A percentile compares a stretch with the other conserved stretches of the same genome.
phyloP scores from a whole-genome alignment of 2,329 filamentous ascomycete genomes.

The Thielaviopsis punctulata region DNA sequence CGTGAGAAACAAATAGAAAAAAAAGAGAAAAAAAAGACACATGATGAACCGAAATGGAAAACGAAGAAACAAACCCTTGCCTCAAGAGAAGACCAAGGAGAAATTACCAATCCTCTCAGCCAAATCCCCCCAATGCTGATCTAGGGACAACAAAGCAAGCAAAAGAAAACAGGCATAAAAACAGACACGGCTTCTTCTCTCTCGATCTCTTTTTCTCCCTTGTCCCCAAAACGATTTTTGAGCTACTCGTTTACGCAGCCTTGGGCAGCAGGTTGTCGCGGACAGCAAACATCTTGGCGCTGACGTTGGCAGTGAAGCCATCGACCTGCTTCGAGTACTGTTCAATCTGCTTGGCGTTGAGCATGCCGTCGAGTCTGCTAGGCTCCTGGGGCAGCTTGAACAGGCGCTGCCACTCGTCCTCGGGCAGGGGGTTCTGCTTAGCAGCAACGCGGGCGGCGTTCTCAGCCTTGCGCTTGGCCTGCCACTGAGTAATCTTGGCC shows the following conservation, averaged over 20 bases:
- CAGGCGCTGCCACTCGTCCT: conserved; percentile 95
- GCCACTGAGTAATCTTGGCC: conserved; percentile 91
- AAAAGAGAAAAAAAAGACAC: conserved; percentile 14
- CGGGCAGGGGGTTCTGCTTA: conserved; percentile 76
- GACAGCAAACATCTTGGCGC: conserved; percentile 95
- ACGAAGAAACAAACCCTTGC: conserved; percentile 15
- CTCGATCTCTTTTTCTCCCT: background rate
- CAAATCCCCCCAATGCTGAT: background rate
- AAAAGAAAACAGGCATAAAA: conserved; percentile 4
- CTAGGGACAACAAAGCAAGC: conserved; percentile 7
- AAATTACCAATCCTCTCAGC: background rate
- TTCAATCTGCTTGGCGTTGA: conserved; percentile 91
- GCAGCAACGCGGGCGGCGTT: conserved; percentile 70
- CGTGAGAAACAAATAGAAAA: conserved; percentile 15
- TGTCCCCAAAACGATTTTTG: background rate
- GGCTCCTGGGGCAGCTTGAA: conserved; percentile 97
- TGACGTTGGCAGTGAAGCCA: conserved; percentile 81
- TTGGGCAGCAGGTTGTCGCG: conserved; percentile 50
- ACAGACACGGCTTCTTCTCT: background rate
- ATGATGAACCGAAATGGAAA: conserved; percentile 16
- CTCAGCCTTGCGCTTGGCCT: conserved; percentile 90
- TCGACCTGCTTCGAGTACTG: conserved; percentile 97
- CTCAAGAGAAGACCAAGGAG: conserved; percentile 9
- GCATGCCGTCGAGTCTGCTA: conserved; percentile 77
- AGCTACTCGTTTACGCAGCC: conserved; percentile 13